Conservation (phyloP, 108 stramenopile genomes). For the Nitzschia sp. region DNA sequence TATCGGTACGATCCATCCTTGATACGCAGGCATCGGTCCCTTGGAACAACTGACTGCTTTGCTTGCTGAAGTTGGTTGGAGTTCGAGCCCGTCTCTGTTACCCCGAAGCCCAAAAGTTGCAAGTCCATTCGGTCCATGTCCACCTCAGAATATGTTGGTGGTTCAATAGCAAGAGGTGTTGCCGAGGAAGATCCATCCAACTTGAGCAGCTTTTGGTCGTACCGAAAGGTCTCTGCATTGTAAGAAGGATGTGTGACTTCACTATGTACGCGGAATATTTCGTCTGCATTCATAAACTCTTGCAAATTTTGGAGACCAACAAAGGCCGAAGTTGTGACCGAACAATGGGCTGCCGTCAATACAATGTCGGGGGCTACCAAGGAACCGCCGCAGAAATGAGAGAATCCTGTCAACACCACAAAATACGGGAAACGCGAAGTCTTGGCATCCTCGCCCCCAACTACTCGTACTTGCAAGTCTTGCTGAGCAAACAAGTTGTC, state of each 20-base stretch:
- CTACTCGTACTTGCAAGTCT: neutral
- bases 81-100: neutral
- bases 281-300: neutral
- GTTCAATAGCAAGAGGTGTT: neutral
- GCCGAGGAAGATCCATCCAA: neutral
- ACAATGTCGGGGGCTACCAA: constrained; percentile 10
- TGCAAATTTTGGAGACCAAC: neutral
- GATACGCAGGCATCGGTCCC: neutral
- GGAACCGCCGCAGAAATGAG: constrained; percentile 6
- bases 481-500: neutral
- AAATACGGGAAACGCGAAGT: constrained; percentile 14
- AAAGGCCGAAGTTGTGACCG: neutral
- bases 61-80: neutral
- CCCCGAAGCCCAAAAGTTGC: neutral
- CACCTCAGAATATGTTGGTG: neutral
- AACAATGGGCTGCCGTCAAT: constrained; percentile 19
- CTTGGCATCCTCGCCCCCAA: constrained; percentile 9
- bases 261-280: neutral
- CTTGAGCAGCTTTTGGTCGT: neutral
- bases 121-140: neutral
- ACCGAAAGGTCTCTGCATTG: neutral
- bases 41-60: neutral
- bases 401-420: neutral
- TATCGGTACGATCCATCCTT: neutral
- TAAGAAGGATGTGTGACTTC: neutral